These are phyloP conservation scores for Erodium trifolium DNA, from an alignment of 441 rosid species.

Conservation along the genomic window DNA sequence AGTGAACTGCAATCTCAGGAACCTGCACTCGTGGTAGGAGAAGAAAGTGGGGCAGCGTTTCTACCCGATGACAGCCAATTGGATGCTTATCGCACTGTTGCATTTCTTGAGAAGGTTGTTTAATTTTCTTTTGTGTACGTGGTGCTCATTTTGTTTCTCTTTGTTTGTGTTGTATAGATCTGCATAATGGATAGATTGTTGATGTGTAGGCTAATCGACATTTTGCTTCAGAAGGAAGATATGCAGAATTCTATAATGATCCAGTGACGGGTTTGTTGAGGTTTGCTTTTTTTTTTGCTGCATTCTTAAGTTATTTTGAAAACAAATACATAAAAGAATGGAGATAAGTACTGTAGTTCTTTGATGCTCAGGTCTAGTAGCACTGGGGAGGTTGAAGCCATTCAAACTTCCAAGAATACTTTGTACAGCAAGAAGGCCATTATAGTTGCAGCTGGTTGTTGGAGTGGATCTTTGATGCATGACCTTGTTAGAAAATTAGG, in stretches of 20 bases:
- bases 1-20: conserved; percentile 44
- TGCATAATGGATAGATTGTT: conserved; percentile 8
- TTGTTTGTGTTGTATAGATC: background rate
- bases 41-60: conserved; percentile 64
- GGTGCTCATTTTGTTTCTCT: conserved; percentile 9
- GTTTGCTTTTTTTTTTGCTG: conserved; percentile 22
- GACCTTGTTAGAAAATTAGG: conserved; percentile 46
- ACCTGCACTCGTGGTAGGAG: conserved; percentile 46
- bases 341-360: conserved; percentile 8
- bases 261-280: conserved; percentile 62
- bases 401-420: conserved; percentile 50
- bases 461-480: conserved; percentile 73
- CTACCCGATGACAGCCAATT: conserved; percentile 72
- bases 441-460: conserved; percentile 83
- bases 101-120: conserved; percentile 59
- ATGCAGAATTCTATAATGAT: conserved; percentile 72
- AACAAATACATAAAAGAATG: background rate
- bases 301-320: background rate
- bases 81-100: conserved; percentile 69
- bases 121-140: conserved; percentile 14
- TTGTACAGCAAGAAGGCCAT: conserved; percentile 60
- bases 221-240: conserved; percentile 56
- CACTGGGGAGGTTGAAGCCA: conserved; percentile 47
- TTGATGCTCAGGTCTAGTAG: conserved; percentile 37
- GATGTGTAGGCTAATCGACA: conserved; percentile 49